These are phyloP conservation scores for Boletus fagicola DNA, from an alignment of 768 basidiomycete genomes.

Conservation along the genomic window DNA sequence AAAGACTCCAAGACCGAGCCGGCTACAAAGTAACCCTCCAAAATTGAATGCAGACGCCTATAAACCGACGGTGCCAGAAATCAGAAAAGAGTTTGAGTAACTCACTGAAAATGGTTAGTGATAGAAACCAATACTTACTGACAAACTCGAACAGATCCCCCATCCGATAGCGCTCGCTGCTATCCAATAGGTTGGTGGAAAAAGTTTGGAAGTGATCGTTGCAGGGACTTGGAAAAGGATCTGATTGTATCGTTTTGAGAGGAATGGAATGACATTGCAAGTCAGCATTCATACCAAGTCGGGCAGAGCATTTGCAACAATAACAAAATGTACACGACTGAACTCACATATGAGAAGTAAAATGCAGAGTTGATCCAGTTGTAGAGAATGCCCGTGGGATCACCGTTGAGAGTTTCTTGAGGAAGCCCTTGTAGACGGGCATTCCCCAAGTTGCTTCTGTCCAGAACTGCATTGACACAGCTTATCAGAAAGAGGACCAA, in stretches of 20 bases:
- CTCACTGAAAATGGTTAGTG: neutral
- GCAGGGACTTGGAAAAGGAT: conserved; percentile 71
- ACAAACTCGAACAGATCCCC: conserved; percentile 72
- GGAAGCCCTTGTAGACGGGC: conserved; percentile 75
- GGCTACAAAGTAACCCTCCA: conserved; percentile 52
- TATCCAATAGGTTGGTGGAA: conserved; percentile 67
- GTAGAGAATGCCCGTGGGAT: conserved; percentile 60
- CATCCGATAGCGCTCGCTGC: conserved; percentile 65
- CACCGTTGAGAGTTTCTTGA: conserved; percentile 62
- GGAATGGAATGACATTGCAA: neutral
- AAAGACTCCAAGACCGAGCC: conserved; percentile 70
- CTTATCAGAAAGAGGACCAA: conserved; percentile 3
- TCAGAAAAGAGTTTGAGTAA: neutral
- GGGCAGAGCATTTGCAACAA: neutral
- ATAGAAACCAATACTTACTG: conserved; percentile 41
- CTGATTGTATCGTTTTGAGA: conserved; percentile 31
- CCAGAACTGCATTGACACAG: conserved; percentile 42
- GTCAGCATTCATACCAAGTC: neutral
- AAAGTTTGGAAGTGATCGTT: conserved; percentile 61
- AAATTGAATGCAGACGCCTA: conserved; percentile 65
- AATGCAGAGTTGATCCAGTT: conserved; percentile 77
- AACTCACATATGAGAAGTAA: conserved; percentile 72
- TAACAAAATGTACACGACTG: neutral
- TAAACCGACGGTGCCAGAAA: neutral
- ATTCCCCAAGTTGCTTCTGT: conserved; percentile 77